These are phyloP conservation scores for Trametes pubescens DNA, from an alignment of 1,284 basidiomycete species.

Conservation along the genomic window DNA sequence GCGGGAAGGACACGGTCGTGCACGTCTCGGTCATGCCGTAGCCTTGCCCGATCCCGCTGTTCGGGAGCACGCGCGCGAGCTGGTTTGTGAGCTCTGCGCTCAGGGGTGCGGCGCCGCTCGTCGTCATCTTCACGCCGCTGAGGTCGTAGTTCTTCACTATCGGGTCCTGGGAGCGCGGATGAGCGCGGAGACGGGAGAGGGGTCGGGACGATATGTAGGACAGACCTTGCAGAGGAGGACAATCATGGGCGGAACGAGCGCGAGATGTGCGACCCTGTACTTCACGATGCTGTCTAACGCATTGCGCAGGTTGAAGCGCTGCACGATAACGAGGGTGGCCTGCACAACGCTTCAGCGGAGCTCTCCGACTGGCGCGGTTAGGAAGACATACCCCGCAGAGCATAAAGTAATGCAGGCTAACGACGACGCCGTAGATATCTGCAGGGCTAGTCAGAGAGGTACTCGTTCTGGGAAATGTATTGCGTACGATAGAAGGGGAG, in stretches of 20 bases:
- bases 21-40: slow-evolving; percentile 60
- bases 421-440: slow-evolving; percentile 81
- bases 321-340: slow-evolving; percentile 63
- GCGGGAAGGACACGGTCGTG: slow-evolving; percentile 51
- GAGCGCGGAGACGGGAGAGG: background rate
- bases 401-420: slow-evolving; percentile 64
- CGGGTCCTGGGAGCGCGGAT: slow-evolving; percentile 63
- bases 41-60: slow-evolving; percentile 69
- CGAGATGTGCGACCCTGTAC: slow-evolving; percentile 68
- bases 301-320: slow-evolving; percentile 71
- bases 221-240: slow-evolving; percentile 64
- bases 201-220: background rate
- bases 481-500: slow-evolving; percentile 48
- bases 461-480: background rate
- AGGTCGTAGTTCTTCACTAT: slow-evolving; percentile 73
- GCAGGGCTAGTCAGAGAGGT: background rate
- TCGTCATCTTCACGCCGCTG: slow-evolving; percentile 60
- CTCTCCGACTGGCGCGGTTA: background rate
- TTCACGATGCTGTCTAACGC: slow-evolving; percentile 74
- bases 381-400: slow-evolving; percentile 58
- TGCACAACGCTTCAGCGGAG: slow-evolving; percentile 1
- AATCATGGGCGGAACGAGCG: slow-evolving; percentile 71
- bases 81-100: slow-evolving; percentile 68
- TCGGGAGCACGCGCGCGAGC: slow-evolving; percentile 62
- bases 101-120: slow-evolving; percentile 79